A percentile compares a stretch with the other conserved stretches of the same genome.
Evolutionary conservation across 148 eudicot species (phyloP).

Genomic region (Rhododendron ferrugineum): DNA sequence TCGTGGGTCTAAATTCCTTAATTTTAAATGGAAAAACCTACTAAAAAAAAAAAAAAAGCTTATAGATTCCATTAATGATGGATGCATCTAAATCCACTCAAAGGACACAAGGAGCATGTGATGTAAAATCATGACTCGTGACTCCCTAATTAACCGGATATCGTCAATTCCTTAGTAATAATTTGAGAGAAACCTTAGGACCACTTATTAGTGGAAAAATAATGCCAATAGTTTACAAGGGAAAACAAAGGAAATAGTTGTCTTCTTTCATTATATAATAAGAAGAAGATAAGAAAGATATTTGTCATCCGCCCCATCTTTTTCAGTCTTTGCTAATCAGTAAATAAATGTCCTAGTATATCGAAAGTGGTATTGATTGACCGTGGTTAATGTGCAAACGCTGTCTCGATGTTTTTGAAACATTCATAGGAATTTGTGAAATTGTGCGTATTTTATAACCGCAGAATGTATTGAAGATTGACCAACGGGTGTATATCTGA

Average conservation of each 20-base stretch:
- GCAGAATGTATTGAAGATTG: background rate
- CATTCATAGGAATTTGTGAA: background rate
- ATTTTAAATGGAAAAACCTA: background rate
- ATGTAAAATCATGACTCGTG: background rate
- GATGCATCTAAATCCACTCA: background rate
- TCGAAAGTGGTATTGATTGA: background rate
- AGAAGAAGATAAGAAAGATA: too few species aligned
- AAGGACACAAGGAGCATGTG: background rate
- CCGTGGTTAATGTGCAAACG: background rate
- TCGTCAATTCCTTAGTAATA: background rate
- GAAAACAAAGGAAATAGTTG: background rate
- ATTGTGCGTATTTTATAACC: background rate
- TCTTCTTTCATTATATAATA: background rate
- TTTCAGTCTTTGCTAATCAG: too few species aligned
- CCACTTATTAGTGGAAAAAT: background rate
- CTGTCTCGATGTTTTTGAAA: background rate
- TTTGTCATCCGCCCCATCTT: background rate
- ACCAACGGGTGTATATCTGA: background rate
- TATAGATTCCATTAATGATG: background rate
- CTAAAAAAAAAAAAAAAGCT: too few species aligned
- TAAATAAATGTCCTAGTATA: background rate
- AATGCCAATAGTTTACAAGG: background rate
- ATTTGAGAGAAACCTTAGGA: background rate
- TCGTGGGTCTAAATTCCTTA: background rate
- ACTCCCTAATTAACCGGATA: background rate